These are phyloP conservation scores for Phaeosphaeria sp. DNA, from an alignment of 2,329 filamentous ascomycete genomes.

Conservation along the genomic window DNA sequence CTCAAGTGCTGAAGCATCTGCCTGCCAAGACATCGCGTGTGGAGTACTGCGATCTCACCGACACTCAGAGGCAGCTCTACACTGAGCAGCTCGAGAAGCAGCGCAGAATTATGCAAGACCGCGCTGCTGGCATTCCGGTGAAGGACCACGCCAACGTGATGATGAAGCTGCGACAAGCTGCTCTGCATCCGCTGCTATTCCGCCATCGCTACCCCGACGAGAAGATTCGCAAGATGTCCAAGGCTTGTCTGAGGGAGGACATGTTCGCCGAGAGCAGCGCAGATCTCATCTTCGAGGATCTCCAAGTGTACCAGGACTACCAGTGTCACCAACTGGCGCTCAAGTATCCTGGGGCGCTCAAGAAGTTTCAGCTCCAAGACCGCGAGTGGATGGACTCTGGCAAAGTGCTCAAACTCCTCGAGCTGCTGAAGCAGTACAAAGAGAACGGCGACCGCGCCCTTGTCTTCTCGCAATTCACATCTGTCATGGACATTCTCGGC, in stretches of 20 bases:
- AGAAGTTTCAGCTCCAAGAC: conserved; percentile 64
- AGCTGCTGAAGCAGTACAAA: conserved; percentile 75
- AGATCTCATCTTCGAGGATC: conserved; percentile 61
- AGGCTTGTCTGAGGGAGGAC: conserved; percentile 75
- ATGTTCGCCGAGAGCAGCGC: conserved; percentile 58
- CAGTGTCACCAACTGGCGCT: conserved; percentile 65
- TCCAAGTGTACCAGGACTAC: conserved; percentile 65
- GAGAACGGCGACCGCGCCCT: conserved; percentile 84
- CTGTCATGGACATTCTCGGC: conserved; percentile 88
- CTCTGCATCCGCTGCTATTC: conserved; percentile 89
- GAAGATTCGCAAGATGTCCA: conserved; percentile 77
- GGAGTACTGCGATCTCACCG: conserved; percentile 80
- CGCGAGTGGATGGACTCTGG: conserved; percentile 76
- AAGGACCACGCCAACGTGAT: conserved; percentile 64
- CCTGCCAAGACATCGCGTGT: conserved; percentile 80
- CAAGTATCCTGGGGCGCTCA: conserved; percentile 59
- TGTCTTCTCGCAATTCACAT: conserved; percentile 92
- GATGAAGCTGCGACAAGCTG: conserved; percentile 90
- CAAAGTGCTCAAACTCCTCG: conserved; percentile 82
- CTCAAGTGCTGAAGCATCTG: conserved; percentile 83
- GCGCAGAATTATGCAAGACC: conserved; percentile 65
- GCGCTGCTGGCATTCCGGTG: conserved; percentile 62
- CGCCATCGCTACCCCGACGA: conserved; percentile 79
- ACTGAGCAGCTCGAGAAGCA: conserved; percentile 69
- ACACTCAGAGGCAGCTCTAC: conserved; percentile 76